A percentile compares a stretch with the other conserved stretches of the same genome.
These are phyloP conservation scores for Rhodotorula sp. DNA, from an alignment of 1,284 basidiomycete species.

Conservation along the genomic window DNA sequence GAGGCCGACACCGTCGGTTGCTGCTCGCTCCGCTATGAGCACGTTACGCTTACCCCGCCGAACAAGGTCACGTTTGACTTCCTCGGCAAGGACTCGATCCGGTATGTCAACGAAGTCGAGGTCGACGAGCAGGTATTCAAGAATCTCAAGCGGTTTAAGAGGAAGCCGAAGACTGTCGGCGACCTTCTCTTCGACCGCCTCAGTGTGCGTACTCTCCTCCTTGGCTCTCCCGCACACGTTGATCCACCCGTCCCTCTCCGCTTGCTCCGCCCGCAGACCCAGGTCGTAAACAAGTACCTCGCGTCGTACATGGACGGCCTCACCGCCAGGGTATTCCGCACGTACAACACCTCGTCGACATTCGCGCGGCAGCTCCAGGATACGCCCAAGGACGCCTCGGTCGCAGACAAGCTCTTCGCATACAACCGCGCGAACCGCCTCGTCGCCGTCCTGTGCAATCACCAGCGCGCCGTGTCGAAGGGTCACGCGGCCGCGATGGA, in stretches of 20 bases:
- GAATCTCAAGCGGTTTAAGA: constrained; percentile 84
- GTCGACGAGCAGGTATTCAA: constrained; percentile 88
- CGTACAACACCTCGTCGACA: constrained; percentile 92
- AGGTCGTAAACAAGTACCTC: constrained; percentile 83
- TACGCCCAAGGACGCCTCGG: constrained; percentile 68
- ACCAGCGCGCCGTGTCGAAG: constrained; percentile 90
- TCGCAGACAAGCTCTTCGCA: constrained; percentile 89
- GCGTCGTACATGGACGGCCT: constrained; percentile 90
- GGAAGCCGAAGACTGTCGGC: constrained; percentile 80
- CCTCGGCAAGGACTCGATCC: constrained; percentile 95
- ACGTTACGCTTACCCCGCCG: constrained; percentile 84
- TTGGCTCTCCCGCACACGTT: background rate
- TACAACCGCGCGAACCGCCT: constrained; percentile 94
- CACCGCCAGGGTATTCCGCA: constrained; percentile 98
- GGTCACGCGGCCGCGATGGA: constrained; percentile 87
- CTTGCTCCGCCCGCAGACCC: constrained; percentile 63
- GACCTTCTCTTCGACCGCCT: constrained; percentile 89
- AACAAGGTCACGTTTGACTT: constrained; percentile 87
- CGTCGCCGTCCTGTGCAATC: constrained; percentile 96
- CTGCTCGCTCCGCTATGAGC: constrained; percentile 91
- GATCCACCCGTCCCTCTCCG: background rate
- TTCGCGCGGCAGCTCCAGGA: constrained; percentile 85
- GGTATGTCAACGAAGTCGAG: constrained; percentile 79
- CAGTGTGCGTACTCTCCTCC: constrained; percentile 33
- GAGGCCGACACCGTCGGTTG: constrained; percentile 97